phyloP scores from a whole-genome alignment of 768 basidiomycete genomes.

The Psilocybe sp. region DNA sequence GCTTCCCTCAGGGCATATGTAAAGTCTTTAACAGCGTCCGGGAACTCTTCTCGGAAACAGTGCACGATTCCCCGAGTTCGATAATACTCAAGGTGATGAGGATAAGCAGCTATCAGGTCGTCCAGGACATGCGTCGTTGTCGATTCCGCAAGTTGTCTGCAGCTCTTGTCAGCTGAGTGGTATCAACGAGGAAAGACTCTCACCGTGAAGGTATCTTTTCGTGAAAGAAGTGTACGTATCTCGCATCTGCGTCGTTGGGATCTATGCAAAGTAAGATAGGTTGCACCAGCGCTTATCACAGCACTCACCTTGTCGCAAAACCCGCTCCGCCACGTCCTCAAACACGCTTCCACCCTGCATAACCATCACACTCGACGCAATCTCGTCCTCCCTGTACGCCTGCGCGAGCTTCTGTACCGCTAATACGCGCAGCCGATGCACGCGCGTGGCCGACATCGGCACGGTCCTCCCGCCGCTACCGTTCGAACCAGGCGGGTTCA shows the following conservation, averaged over 20 bases:
- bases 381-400: conserved; percentile 86
- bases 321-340: conserved; percentile 88
- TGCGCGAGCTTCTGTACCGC: conserved; percentile 86
- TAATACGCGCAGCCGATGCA: conserved; percentile 75
- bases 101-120: conserved; percentile 68
- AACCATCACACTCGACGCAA: conserved; percentile 90
- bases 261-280: conserved; percentile 38
- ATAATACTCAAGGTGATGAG: conserved; percentile 80
- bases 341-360: conserved; percentile 94
- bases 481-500: conserved; percentile 53
- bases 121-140: conserved; percentile 78
- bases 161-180: conserved; percentile 13
- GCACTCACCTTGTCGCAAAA: conserved; percentile 57
- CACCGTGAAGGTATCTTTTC: conserved; percentile 93
- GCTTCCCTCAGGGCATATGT: conserved; percentile 80
- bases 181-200: conserved; percentile 1
- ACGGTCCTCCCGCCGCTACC: conserved; percentile 64
- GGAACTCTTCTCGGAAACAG: conserved; percentile 83
- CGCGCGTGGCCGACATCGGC: conserved; percentile 81
- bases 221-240: conserved; percentile 92
- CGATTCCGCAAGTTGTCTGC: conserved; percentile 81
- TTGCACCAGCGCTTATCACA: not conserved
- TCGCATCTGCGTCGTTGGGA: conserved; percentile 73
- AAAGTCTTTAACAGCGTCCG: conserved; percentile 73
- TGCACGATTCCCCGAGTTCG: conserved; percentile 90